phyloP scores from a whole-genome alignment of 1,284 basidiomycete species.

The Takashimella tepidaria region DNA sequence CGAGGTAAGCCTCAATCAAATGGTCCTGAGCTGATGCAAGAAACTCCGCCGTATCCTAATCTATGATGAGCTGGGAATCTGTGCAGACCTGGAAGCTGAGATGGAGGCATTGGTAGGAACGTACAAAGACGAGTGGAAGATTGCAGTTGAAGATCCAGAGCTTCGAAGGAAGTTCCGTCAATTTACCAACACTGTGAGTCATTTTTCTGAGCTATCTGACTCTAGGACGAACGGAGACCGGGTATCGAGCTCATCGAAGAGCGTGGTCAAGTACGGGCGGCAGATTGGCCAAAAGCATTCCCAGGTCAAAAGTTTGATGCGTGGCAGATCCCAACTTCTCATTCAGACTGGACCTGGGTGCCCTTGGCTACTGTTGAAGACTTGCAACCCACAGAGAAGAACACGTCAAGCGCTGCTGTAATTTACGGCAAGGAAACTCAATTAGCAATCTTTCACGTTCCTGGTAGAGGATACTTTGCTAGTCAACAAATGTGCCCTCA shows the following conservation, averaged over 20 bases:
- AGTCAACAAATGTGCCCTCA: conserved; percentile 65
- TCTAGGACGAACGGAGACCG: conserved; percentile 51
- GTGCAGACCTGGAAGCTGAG: conserved; percentile 62
- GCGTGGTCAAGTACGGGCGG: conserved; percentile 62
- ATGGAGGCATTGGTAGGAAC: conserved; percentile 64
- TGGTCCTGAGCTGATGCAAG: conserved; percentile 12
- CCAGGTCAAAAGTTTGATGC: conserved; percentile 19
- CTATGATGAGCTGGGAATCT: conserved; percentile 72
- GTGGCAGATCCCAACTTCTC: conserved; percentile 42
- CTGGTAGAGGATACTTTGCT: conserved; percentile 58
- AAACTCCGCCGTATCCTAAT: conserved; percentile 62
- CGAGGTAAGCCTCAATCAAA: conserved; percentile 47
- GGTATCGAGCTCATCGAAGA: conserved; percentile 59
- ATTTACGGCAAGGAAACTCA: conserved; percentile 64
- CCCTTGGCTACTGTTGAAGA: conserved; percentile 55
- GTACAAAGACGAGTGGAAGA: conserved; percentile 68
- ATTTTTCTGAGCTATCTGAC: neutral
- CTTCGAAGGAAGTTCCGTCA: conserved; percentile 60
- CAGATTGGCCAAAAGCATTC: conserved; percentile 62
- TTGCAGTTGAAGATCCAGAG: conserved; percentile 57
- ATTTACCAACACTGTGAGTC: conserved; percentile 59
- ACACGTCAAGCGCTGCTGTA: conserved; percentile 56
- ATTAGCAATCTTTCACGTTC: conserved; percentile 62
- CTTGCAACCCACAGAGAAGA: conserved; percentile 52
- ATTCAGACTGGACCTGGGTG: conserved; percentile 59